phyloP scores from a whole-genome alignment of 164 flowering plant species.

The Saururus chinensis region DNA sequence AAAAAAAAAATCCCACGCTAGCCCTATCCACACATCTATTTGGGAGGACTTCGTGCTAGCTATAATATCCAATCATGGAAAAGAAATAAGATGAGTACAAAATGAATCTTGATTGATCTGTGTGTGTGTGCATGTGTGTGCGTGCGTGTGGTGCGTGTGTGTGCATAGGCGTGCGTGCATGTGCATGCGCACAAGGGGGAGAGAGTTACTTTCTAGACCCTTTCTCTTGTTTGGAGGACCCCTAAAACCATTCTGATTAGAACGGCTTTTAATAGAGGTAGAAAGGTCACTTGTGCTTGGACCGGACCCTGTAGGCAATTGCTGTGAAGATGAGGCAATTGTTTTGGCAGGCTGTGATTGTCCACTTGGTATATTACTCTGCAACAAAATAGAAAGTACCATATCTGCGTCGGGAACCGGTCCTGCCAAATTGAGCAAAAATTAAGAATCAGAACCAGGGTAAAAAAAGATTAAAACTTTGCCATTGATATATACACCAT shows the following conservation, averaged over 20 bases:
- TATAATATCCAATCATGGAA: too few species aligned
- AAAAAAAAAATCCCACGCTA: too few species aligned
- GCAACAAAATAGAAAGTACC: constrained; percentile 70
- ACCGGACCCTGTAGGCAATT: constrained; percentile 33
- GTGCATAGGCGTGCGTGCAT: too few species aligned
- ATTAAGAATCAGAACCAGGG: background rate
- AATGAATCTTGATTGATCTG: too few species aligned
- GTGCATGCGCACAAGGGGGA: too few species aligned
- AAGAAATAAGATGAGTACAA: too few species aligned
- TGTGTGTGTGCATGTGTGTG: too few species aligned
- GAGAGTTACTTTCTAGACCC: constrained; percentile 39
- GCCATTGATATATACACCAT: background rate
- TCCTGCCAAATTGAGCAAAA: constrained; percentile 29
- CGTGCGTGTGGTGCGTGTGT: too few species aligned
- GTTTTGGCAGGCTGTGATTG: constrained; percentile 26
- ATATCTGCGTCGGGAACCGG: constrained; percentile 88
- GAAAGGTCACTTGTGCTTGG: constrained; percentile 58
- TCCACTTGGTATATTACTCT: constrained; percentile 52
- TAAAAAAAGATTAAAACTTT: background rate
- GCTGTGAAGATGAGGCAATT: constrained; percentile 9
- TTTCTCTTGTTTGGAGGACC: constrained; percentile 55
- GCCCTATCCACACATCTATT: too few species aligned
- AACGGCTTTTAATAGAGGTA: constrained; percentile 47
- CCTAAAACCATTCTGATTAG: constrained; percentile 31
- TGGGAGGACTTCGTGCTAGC: too few species aligned